Base-by-base conservation (phyloP, 805 yeast genomes). In the Pichia insulana region DNA sequence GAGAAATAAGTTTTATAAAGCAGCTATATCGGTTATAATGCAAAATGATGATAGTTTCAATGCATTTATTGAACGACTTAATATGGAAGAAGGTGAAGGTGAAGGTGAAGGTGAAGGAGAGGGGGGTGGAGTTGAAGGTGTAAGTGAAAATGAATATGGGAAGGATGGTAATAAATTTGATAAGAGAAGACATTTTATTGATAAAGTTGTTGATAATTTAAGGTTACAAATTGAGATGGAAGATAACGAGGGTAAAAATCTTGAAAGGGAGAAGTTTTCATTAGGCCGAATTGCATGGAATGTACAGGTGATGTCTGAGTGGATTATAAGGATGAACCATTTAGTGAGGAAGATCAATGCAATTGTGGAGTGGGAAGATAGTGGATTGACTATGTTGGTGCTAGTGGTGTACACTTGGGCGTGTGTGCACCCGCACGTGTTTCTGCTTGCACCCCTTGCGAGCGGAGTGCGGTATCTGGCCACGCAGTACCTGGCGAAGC, bases 391-490 rank as follows among this genome's bases (percentile, higher is more conserved):
- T 0, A 49, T 88, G 5, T 66, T 81, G 0, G 56, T 67, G 18
- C 60, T 86, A 41, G 63, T 80, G 5, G 47, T 77, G 1, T 79
- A 82, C 49, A 80, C 96, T 0, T 68, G 77, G 46, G 64, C 80
- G 1, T 83, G 92, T 52, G 59, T 80, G 30, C 73, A 83, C 63
- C 96, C 96, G 0, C 78, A 78, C 55, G 59, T 83, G 39, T 64
- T 85, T 11, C 59, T 83, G 31, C 68, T 78, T 1, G 67, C 79
- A 27, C 96, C 96, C 0, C 51, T 81, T 2, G 68, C 66, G 38
- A 37, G 84, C 3, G 51, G 82, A 26, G 65, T 71, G 42, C 79
- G 77, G 1, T 64, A 81, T 3, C 69, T 88, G 65, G 64, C 82
- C 1, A 90, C 94, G 0, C 85, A 81, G 4, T 88, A 80, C 53